Percentiles rank a stretch among this genome's conserved stretches.
phyloP scores from a whole-genome alignment of 2,329 filamentous ascomycete genomes.

The Fusarium chaquense region DNA sequence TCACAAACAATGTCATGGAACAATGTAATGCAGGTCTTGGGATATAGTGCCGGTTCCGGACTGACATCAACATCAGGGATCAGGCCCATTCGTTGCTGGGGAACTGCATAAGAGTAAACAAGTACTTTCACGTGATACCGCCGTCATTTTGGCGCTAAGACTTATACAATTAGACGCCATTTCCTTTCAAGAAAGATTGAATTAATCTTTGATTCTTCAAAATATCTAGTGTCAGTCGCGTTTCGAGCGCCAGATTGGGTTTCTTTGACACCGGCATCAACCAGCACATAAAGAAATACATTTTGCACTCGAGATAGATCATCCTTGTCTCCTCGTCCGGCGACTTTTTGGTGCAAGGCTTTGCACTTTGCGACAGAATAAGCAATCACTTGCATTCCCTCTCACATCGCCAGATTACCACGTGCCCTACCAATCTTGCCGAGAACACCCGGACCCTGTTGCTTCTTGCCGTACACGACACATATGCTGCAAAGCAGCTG shows the following conservation, averaged over 20 bases:
- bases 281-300: not conserved
- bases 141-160: conserved; percentile 20
- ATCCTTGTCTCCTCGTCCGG: not conserved
- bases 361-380: not conserved
- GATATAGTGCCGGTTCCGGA: conserved; percentile 28
- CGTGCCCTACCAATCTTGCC: not conserved
- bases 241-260: conserved; percentile 11
- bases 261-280: not conserved
- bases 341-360: not conserved
- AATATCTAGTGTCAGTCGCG: conserved; percentile 14
- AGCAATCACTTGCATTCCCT: not conserved
- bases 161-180: conserved; percentile 26
- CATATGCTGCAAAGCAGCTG: not conserved
- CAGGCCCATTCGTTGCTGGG: conserved; percentile 46
- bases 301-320: not conserved
- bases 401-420: not conserved
- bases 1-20: conserved; percentile 46
- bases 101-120: conserved; percentile 47
- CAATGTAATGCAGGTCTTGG: conserved; percentile 40
- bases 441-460: not conserved
- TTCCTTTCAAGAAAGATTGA: conserved; percentile 10
- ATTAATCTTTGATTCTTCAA: conserved; percentile 18
- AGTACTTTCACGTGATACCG: conserved; percentile 42
- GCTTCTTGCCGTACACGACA: not conserved
- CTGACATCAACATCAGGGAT: conserved; percentile 40